A percentile compares a stretch with the other conserved stretches of the same genome.
These are phyloP conservation scores for Colletotrichum neosansevieriae DNA, from an alignment of 2,329 filamentous ascomycete species.

Conservation along the genomic window DNA sequence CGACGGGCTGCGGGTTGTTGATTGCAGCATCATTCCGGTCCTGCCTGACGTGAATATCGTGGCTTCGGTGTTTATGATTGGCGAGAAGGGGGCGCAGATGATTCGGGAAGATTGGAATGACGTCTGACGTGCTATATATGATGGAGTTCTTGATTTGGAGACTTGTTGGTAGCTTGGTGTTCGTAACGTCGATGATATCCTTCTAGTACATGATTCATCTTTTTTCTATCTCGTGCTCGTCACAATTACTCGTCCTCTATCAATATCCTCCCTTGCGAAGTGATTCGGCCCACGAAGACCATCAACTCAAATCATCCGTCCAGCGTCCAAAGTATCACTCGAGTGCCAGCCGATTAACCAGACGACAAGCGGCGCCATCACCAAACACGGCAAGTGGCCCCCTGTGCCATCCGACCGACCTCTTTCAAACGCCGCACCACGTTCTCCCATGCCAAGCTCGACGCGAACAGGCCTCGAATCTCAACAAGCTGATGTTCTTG, in stretches of 20 bases:
- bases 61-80: conserved; percentile 43
- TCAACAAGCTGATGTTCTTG: no score
- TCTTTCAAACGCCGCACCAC: no score
- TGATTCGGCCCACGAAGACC: no score
- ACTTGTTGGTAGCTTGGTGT: not conserved
- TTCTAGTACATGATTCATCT: no score
- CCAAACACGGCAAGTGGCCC: not conserved
- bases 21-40: conserved; percentile 60
- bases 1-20: conserved; percentile 62
- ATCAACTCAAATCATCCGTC: not conserved
- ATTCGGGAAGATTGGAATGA: conserved; percentile 46
- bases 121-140: not conserved
- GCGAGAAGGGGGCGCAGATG: conserved; percentile 49
- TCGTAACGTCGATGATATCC: not conserved
- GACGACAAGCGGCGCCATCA: not conserved
- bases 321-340: not conserved
- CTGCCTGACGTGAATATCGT: conserved; percentile 53
- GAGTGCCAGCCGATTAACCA: not conserved
- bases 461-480: no score
- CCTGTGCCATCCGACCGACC: no score
- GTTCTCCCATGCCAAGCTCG: no score
- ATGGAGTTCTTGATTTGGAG: not conserved
- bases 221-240: no score
- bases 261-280: no score
- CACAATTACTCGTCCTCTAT: no score